Evolutionary conservation across 2,329 filamentous ascomycete genomes (phyloP).

Genomic region (Ophidiomyces ophidiicola): DNA sequence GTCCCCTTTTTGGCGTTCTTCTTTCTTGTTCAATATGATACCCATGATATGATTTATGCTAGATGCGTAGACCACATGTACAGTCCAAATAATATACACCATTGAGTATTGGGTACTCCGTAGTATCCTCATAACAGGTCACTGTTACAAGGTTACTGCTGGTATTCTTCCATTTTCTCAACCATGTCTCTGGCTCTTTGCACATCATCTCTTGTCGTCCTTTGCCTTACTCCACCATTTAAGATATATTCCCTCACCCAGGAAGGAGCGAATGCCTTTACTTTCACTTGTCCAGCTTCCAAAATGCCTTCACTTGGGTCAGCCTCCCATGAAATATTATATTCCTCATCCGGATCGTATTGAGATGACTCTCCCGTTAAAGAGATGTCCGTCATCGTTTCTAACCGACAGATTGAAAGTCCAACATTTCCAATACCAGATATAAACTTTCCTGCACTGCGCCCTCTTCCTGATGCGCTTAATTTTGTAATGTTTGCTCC

Average conservation of each 20-base stretch:
- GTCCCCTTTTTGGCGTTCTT: too few species aligned
- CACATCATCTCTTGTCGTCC: constrained; percentile 21
- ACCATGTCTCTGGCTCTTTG: constrained; percentile 27
- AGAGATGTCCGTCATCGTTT: constrained; percentile 74
- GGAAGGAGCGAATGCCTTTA: constrained; percentile 72
- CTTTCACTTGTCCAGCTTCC: constrained; percentile 37
- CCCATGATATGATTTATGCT: not conserved
- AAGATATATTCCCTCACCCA: constrained; percentile 49
- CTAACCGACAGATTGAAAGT: constrained; percentile 71
- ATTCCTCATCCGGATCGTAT: constrained; percentile 51
- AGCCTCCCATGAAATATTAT: constrained; percentile 43
- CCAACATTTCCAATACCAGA: constrained; percentile 72
- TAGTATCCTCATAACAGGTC: not conserved
- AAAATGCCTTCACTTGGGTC: constrained; percentile 32
- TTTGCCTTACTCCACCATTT: constrained; percentile 29
- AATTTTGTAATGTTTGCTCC: constrained; percentile 44
- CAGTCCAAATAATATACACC: not conserved
- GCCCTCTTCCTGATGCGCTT: constrained; percentile 39
- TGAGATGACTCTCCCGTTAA: constrained; percentile 55
- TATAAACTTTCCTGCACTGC: constrained; percentile 71
- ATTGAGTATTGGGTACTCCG: not conserved
- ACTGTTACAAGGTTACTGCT: not conserved
- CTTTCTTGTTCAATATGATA: not conserved
- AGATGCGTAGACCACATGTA: too few species aligned
- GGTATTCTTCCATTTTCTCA: constrained; percentile 19